These are phyloP conservation scores for Pleurotus sapidus DNA, from an alignment of 768 basidiomycete genomes.

Conservation along the genomic window DNA sequence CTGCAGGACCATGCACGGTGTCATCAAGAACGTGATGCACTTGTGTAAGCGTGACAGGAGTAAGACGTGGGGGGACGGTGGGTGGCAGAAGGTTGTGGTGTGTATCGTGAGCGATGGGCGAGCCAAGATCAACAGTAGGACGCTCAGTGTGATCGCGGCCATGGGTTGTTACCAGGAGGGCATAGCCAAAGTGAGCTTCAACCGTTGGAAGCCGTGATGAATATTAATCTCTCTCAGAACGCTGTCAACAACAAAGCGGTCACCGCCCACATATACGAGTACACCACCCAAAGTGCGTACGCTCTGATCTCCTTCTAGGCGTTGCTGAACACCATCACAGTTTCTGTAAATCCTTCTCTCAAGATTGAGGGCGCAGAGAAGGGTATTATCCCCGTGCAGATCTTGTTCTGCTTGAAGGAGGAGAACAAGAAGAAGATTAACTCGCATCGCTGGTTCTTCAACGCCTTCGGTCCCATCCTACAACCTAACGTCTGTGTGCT, in stretches of 20 bases:
- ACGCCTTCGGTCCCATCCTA: constrained; percentile 79
- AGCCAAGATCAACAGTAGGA: constrained; percentile 79
- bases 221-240: constrained; percentile 36
- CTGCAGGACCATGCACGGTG: constrained; percentile 91
- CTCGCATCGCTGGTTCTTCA: constrained; percentile 94
- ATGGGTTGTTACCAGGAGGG: constrained; percentile 97
- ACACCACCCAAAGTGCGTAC: constrained; percentile 82
- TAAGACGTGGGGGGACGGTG: constrained; percentile 96
- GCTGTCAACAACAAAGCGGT: constrained; percentile 82
- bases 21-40: constrained; percentile 92
- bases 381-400: constrained; percentile 84
- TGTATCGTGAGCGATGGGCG: constrained; percentile 90
- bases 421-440: constrained; percentile 97
- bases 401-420: constrained; percentile 91
- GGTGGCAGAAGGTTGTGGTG: constrained; percentile 98
- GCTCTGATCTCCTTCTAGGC: background rate
- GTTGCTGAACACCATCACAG: constrained; percentile 30
- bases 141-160: constrained; percentile 83
- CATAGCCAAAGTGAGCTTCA: constrained; percentile 66
- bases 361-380: constrained; percentile 80
- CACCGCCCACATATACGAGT: constrained; percentile 89
- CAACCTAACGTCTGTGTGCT: constrained; percentile 91
- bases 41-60: constrained; percentile 81
- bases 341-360: constrained; percentile 77
- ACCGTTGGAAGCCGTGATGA: background rate